These are phyloP conservation scores for Sporothrix humicola DNA, from an alignment of 2,329 filamentous ascomycete species.

Conservation along the genomic window DNA sequence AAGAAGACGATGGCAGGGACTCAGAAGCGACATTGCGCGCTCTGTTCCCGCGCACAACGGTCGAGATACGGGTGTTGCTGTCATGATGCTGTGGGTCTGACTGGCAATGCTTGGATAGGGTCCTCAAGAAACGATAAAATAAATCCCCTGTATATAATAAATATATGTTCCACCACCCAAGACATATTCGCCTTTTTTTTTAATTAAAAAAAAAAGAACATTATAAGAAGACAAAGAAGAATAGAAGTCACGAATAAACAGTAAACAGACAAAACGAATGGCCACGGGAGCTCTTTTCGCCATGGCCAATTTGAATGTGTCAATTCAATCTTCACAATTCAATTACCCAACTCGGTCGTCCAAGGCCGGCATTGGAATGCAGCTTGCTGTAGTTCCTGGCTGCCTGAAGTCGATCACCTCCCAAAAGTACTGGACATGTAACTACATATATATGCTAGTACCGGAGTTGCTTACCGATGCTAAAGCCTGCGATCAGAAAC, in stretches of 20 bases:
- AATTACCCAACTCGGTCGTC: slow-evolving; percentile 6
- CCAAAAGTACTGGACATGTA: slow-evolving; percentile 1
- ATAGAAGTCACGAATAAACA: not conserved
- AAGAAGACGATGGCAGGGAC: slow-evolving; percentile 42
- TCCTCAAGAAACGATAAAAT: not conserved
- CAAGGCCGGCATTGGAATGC: slow-evolving; percentile 14
- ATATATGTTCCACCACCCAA: too few species aligned
- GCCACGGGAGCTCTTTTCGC: not conserved
- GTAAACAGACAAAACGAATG: not conserved
- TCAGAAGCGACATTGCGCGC: slow-evolving; percentile 45
- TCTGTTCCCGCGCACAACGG: slow-evolving; percentile 64
- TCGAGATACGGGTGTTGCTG: slow-evolving; percentile 65
- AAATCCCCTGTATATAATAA: too few species aligned
- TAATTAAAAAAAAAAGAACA: not conserved
- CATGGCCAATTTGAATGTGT: slow-evolving; percentile 2
- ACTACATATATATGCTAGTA: slow-evolving; percentile 21
- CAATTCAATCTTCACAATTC: not conserved
- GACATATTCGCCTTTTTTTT: too few species aligned
- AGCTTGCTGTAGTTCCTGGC: not conserved
- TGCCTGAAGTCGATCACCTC: slow-evolving; percentile 14
- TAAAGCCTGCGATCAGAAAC: slow-evolving; percentile 10
- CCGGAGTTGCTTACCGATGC: slow-evolving; percentile 25
- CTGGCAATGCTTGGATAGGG: not conserved
- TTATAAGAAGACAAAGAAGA: not conserved
- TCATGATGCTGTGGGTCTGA: slow-evolving; percentile 48